Base-by-base conservation (phyloP, 1,284 basidiomycete genomes). In the Irpex sp. region DNA sequence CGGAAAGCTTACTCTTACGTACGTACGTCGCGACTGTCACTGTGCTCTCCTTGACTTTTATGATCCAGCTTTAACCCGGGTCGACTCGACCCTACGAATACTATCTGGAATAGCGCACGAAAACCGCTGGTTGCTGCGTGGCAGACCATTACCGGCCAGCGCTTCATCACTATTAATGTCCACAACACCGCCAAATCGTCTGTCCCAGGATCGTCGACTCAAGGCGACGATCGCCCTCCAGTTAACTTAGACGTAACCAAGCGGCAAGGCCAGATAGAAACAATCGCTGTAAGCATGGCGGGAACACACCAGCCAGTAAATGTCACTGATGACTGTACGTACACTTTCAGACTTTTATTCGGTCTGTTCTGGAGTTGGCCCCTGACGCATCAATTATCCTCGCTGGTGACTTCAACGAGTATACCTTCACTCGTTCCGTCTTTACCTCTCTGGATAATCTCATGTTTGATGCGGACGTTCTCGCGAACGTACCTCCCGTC, bases 371-470 rank as follows among this genome's bases (percentile, higher is more conserved):
- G 13, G 70, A 67, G 15, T 72, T 76, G 13, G 79, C 87, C 66
- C 72, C 77, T 4, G 61, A 75, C 56, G 84, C 85, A 7, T 82
- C 79, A 65, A 73, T 88, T 64, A 69, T 87, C 60, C 74, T 85
- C 34, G 83, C 79, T 3, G 86, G 86, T n/a, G 86, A 88, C 73
- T 86, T 82, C 75, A 88, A 88, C 72, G 86, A 87, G 68, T 87
- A 78, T 72, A 67, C 77, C 26, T 80, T 83, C 67, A 80, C 85
- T 2, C 78, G 80, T 58, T 78, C 81, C 15, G 84, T 83, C 38
- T 86, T 82, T 70, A 74, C 76, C 49, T 76, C 84, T 2, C 74
- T 87, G 64, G 74, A 72, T 5, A 71, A 71, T 5, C 67, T 84
- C 55, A 69, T 85, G 63, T 72, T 71, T 26, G 84, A 86, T 58